Evolutionary conservation across 345 rosid species (phyloP).

Genomic region (Boechera retrofracta): DNA sequence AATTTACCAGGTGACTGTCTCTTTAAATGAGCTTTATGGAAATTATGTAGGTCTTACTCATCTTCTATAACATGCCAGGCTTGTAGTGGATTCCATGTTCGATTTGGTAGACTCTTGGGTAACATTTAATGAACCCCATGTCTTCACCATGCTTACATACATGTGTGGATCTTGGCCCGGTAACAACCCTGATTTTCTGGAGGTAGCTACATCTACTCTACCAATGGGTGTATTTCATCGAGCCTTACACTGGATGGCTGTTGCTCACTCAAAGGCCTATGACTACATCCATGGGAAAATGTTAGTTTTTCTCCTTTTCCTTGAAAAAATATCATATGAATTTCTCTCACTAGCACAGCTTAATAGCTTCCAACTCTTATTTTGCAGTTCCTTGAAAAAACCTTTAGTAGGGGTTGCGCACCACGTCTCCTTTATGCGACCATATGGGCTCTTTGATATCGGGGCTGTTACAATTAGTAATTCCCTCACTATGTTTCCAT

Average conservation of each 20-base stretch:
- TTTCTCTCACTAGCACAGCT: not conserved
- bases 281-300: slow-evolving; percentile 76
- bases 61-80: slow-evolving; percentile 57
- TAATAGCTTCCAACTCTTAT: slow-evolving; percentile 28
- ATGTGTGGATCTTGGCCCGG: slow-evolving; percentile 99
- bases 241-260: slow-evolving; percentile 83
- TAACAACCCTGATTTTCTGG: slow-evolving; percentile 90
- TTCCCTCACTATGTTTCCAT: slow-evolving; percentile 79
- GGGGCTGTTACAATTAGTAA: slow-evolving; percentile 79
- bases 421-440: slow-evolving; percentile 89
- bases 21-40: slow-evolving; percentile 17
- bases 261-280: slow-evolving; percentile 83
- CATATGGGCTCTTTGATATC: slow-evolving; percentile 88
- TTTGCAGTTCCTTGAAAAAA: slow-evolving; percentile 39
- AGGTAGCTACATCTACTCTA: slow-evolving; percentile 82
- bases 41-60: slow-evolving; percentile 29
- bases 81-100: slow-evolving; percentile 77
- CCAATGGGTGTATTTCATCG: slow-evolving; percentile 89
- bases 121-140: slow-evolving; percentile 92
- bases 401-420: slow-evolving; percentile 84
- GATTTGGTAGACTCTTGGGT: slow-evolving; percentile 91
- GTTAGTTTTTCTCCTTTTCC: slow-evolving; percentile 41
- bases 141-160: slow-evolving; percentile 91
- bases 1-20: slow-evolving; percentile 73
- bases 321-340: not conserved